Conservation (phyloP, 345 rosid genomes). For the Adansonia digitata region DNA sequence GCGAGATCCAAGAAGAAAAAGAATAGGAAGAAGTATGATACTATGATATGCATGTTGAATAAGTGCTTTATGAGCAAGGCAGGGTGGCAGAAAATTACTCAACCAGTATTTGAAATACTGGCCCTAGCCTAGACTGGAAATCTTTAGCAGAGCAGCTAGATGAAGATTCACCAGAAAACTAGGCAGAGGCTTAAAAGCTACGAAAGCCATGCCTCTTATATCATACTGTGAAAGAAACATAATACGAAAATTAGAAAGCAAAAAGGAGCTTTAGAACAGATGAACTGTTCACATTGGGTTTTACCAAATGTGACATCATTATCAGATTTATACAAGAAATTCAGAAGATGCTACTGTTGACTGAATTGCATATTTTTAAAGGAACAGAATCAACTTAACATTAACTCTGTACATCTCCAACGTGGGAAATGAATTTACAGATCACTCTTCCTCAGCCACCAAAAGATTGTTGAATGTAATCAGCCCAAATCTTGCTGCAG, state of each 20-base stretch:
- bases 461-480: slow-evolving; percentile 24
- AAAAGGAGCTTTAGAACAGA: slow-evolving; percentile 23
- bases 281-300: slow-evolving; percentile 48
- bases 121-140: neutral
- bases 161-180: slow-evolving; percentile 10
- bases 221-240: slow-evolving; percentile 18
- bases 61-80: neutral
- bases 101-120: neutral
- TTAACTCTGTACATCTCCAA: slow-evolving; percentile 53
- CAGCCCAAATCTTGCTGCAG: slow-evolving; percentile 21
- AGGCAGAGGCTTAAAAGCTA: slow-evolving; percentile 9
- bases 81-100: slow-evolving; percentile 1
- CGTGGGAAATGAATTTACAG: slow-evolving; percentile 56
- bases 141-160: neutral
- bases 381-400: slow-evolving; percentile 33
- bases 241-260: slow-evolving; percentile 15
- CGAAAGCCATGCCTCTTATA: slow-evolving; percentile 11
- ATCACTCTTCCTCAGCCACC: slow-evolving; percentile 30
- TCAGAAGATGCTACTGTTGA: slow-evolving; percentile 30
- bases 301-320: slow-evolving; percentile 46
- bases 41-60: neutral
- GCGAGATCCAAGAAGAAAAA: neutral
- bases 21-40: neutral
- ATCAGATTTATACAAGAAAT: slow-evolving; percentile 44
- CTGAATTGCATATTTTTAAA: slow-evolving; percentile 32